These are phyloP conservation scores for Colletotrichum sp. DNA, from an alignment of 2,329 filamentous ascomycete genomes.

Conservation along the genomic window DNA sequence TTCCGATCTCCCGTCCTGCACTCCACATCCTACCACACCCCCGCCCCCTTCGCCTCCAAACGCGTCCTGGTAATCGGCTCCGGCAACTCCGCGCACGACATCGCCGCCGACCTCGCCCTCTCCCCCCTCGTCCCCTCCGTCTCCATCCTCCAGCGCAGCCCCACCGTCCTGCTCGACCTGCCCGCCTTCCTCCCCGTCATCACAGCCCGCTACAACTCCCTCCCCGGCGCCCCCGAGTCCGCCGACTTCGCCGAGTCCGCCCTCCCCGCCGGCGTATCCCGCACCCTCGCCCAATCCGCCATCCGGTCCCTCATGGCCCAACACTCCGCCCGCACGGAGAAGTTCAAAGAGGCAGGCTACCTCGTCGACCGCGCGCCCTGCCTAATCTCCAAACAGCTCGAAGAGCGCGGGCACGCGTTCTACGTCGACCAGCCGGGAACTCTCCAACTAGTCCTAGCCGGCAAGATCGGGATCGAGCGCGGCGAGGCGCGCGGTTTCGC, in stretches of 20 bases:
- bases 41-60: constrained; percentile 33
- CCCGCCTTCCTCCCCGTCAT: constrained; percentile 39
- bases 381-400: background rate
- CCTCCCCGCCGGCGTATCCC: constrained; percentile 50
- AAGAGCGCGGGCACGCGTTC: constrained; percentile 1
- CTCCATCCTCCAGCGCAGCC: constrained; percentile 57
- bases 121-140: constrained; percentile 47
- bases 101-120: constrained; percentile 53
- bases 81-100: constrained; percentile 55
- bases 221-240: constrained; percentile 48
- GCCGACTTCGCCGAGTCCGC: constrained; percentile 51
- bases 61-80: constrained; percentile 53
- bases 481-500: constrained; percentile 33
- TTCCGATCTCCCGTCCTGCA: constrained; percentile 48
- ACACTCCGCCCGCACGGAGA: constrained; percentile 45
- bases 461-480: constrained; percentile 40
- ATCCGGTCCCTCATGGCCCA: constrained; percentile 42
- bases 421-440: constrained; percentile 44
- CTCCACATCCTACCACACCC: constrained; percentile 44
- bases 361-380: background rate
- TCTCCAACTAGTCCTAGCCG: constrained; percentile 39
- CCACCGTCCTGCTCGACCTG: constrained; percentile 53
- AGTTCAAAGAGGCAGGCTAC: constrained; percentile 51
- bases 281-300: constrained; percentile 44
- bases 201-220: constrained; percentile 40